A percentile compares a stretch with the other conserved stretches of the same genome.
Conservation (phyloP, 139 green algal genomes). For the Mesostigma viride region DNA sequence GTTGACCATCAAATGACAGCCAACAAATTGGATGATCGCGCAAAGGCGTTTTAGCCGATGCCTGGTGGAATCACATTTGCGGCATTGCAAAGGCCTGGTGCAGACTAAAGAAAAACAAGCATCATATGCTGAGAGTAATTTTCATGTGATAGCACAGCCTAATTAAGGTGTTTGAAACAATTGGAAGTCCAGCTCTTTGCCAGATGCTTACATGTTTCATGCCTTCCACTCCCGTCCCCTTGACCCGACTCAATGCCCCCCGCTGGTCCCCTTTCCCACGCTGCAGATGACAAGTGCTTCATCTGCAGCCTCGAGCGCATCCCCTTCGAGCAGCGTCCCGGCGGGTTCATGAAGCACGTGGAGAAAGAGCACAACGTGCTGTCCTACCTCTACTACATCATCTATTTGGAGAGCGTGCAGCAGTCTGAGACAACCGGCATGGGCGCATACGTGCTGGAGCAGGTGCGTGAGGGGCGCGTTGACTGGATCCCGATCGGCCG, state of each 20-base stretch:
- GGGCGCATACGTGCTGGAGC: conserved; percentile 5
- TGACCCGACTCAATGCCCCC: neutral
- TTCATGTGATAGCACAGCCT: no score
- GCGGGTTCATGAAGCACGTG: conserved; percentile 21
- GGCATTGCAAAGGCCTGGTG: no score
- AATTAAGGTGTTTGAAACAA: no score
- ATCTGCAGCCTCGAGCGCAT: conserved; percentile 24
- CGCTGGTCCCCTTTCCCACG: neutral
- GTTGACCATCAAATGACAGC: no score
- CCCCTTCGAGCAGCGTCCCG: conserved; percentile 13
- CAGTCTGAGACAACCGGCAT: conserved; percentile 13
- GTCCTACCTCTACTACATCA: conserved; percentile 29
- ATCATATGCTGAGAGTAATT: no score
- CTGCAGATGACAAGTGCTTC: conserved; percentile 29
- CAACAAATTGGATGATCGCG: no score
- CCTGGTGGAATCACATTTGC: no score
- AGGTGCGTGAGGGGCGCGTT: neutral
- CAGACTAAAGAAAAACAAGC: no score
- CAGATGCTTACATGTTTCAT: neutral
- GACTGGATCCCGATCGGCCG: conserved; percentile 22
- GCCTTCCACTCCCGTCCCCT: neutral
- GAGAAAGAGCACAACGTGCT: conserved; percentile 30
- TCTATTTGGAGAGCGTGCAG: conserved; percentile 25
- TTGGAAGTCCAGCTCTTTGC: no score
- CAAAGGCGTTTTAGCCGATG: no score